Percentiles rank a stretch among this genome's conserved stretches.
phyloP scores from a whole-genome alignment of 2,329 filamentous ascomycete species.

The Coleophoma crateriformis region DNA sequence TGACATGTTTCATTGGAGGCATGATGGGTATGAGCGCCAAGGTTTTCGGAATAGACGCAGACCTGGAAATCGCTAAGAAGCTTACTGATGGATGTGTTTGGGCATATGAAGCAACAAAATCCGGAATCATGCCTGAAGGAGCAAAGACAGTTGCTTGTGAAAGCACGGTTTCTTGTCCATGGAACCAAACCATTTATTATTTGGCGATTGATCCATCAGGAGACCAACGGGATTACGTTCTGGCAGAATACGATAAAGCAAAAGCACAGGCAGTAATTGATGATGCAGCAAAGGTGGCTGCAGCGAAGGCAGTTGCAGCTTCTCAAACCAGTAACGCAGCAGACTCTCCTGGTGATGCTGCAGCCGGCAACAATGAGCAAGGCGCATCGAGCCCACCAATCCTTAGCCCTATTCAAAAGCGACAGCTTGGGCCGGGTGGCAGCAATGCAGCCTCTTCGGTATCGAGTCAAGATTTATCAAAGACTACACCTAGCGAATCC shows the following conservation, averaged over 20 bases:
- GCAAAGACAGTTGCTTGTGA: conserved; percentile 43
- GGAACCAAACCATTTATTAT: conserved; percentile 24
- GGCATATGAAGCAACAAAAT: conserved; percentile 56
- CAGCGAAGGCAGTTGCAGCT: conserved; percentile 1
- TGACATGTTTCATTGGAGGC: conserved; percentile 65
- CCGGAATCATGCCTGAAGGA: conserved; percentile 61
- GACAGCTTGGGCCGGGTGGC: neutral
- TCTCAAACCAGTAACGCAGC: neutral
- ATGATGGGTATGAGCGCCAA: conserved; percentile 64
- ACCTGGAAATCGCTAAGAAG: conserved; percentile 57
- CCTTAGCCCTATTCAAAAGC: neutral
- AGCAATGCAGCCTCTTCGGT: neutral
- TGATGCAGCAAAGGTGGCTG: conserved; percentile 17
- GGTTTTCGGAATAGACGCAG: conserved; percentile 51
- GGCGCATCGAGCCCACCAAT: too few species aligned
- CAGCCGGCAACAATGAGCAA: too few species aligned
- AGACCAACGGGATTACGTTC: conserved; percentile 35
- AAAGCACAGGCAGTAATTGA: conserved; percentile 30
- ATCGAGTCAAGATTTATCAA: neutral
- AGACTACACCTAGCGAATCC: neutral
- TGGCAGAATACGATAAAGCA: conserved; percentile 34
- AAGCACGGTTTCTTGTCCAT: conserved; percentile 18
- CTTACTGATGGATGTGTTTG: conserved; percentile 66
- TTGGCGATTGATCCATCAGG: conserved; percentile 29
- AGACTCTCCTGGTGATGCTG: too few species aligned